Evolutionary conservation across 306 rosid species (phyloP).

Genomic region (Glycyrrhiza uralensis): DNA sequence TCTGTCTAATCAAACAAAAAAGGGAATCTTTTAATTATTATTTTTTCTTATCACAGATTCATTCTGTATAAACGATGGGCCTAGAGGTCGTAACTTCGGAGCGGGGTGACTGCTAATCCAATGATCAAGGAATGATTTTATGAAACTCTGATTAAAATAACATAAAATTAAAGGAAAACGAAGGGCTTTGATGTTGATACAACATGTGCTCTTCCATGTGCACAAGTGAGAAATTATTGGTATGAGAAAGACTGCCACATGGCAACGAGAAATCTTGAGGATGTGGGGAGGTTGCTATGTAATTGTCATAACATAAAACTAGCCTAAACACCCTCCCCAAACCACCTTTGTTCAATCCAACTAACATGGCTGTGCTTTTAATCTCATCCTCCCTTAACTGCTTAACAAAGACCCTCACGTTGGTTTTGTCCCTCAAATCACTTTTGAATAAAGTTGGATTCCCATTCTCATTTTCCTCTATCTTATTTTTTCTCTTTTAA

Average conservation of each 20-base stretch:
- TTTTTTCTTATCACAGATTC: neutral
- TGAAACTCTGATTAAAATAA: neutral
- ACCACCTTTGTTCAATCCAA: constrained; percentile 14
- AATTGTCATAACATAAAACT: constrained; percentile 41
- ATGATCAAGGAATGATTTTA: constrained; percentile 25
- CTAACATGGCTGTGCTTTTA: constrained; percentile 51
- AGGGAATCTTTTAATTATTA: no score
- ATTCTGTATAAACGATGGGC: neutral
- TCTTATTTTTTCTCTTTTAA: no score
- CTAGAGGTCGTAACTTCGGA: neutral
- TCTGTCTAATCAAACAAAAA: no score
- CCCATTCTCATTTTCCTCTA: neutral
- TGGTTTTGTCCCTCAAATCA: constrained; percentile 29
- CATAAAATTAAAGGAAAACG: neutral
- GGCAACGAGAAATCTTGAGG: constrained; percentile 1
- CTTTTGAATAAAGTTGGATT: constrained; percentile 27
- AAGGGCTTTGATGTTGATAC: constrained; percentile 41
- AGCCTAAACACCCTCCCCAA: neutral
- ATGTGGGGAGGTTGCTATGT: constrained; percentile 42
- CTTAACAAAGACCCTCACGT: constrained; percentile 56
- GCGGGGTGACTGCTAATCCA: no score
- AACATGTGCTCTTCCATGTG: constrained; percentile 44
- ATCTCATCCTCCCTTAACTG: constrained; percentile 33
- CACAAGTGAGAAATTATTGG: constrained; percentile 28
- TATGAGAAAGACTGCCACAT: constrained; percentile 34